Base-by-base conservation (phyloP, 176 grass and related monocot species). In the Oryza longistaminata region DNA sequence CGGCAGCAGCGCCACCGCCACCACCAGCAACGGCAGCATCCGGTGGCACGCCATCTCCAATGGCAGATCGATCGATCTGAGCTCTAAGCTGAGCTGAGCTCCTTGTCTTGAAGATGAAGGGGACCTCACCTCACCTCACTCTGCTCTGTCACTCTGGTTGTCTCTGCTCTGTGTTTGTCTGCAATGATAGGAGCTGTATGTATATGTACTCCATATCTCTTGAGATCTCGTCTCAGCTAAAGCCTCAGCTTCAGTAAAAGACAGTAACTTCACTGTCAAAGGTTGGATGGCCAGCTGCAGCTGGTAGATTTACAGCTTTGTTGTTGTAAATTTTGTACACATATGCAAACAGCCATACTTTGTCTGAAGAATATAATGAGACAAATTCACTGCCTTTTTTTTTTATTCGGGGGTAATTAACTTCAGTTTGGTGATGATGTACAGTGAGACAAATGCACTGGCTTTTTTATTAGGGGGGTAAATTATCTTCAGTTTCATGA, bases 1-100 rank as follows among this genome's bases (percentile, higher is more conserved):
- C n/a, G 79, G 40, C 74, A 78, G 80, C 21, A 21, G 45, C 24
- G n/a, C n/a, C n/a, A 27, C 27, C 27, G 27, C 44, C n/a, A 55
- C 66, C 6, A 60, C 53, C 7, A 80, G n/a, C 17, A 83, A 17
- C 15, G 71, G 40, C 64, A 45, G 24, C 66, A 44, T 27, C 19
- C 17, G 49, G 50, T 33, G 74, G 45, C 71, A 34, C 76, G 25
- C 68, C 76, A 33, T 73, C 86, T 58, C 80, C 71, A 24, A 24
- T 62, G 27, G 58, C 21, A 9, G 58, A 11, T 11, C 11, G 50
- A 17, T 17, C 15, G 49, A 61, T 61, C 27, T 27, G 27, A 27
- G 27, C 27, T 27, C 27, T 27, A 27, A 27, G 27, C 19, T 5
- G 1, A 55, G 5, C 52, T 55, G 50, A 37, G 35, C 35, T 34